These are phyloP conservation scores for Nicotiana tabacum DNA, from an alignment of 257 asterid genomes.

Conservation along the genomic window DNA sequence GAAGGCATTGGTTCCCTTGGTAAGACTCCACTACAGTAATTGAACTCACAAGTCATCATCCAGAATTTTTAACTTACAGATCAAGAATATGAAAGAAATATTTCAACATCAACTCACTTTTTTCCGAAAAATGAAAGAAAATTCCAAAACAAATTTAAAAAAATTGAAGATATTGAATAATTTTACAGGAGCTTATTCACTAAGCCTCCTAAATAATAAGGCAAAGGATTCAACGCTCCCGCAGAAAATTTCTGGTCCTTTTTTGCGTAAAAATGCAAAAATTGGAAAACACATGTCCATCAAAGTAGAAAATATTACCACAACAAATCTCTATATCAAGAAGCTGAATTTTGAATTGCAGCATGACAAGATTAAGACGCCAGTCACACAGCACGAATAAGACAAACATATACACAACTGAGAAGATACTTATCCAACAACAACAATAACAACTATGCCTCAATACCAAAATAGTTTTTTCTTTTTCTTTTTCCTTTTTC, in stretches of 20 bases:
- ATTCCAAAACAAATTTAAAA: too few species aligned
- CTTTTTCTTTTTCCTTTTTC: too few species aligned
- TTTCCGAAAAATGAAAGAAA: too few species aligned
- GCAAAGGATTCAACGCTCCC: too few species aligned
- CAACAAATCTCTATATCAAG: background rate
- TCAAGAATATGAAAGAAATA: background rate
- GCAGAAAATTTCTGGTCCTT: too few species aligned
- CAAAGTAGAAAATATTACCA: conserved; percentile 7
- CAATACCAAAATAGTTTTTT: background rate
- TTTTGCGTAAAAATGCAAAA: too few species aligned
- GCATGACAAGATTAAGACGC: background rate
- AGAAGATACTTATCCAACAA: background rate
- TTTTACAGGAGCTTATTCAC: too few species aligned
- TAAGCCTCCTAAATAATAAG: too few species aligned
- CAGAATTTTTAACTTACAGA: conserved; percentile 8
- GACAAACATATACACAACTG: background rate
- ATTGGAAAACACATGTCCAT: too few species aligned
- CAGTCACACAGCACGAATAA: background rate
- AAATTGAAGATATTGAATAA: too few species aligned
- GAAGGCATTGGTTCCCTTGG: conserved; percentile 96
- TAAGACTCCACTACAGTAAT: conserved; percentile 66
- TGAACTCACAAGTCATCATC: conserved; percentile 23
- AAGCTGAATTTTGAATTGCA: background rate
- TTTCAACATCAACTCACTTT: background rate
- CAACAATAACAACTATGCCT: background rate